Evolutionary conservation across 2,329 filamentous ascomycete species (phyloP), one percentile per base, ranked within the genome.

Genomic region (Huntiella bhutanensis): DNA sequence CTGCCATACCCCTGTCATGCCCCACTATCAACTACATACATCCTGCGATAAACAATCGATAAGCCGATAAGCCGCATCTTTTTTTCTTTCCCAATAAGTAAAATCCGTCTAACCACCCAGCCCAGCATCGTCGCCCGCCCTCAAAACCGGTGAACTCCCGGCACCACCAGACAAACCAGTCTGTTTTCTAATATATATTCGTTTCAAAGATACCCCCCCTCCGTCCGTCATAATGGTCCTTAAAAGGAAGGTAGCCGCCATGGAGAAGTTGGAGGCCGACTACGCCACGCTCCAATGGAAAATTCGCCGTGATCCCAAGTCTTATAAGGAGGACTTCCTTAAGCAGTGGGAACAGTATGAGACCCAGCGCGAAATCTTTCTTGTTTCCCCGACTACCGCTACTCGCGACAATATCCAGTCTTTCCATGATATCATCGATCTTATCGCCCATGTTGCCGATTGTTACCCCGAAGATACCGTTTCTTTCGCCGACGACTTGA

Each of bases 191-290:
- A 28, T 19, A 28, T 41, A 7, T 15, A 11, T 39, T 39, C 12
- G 37, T 15, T 39, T 39, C 8, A 16, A 12, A 32, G 40, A 41
- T 41, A 41, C 19, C 41, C 32, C 15, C 22, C n/a, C n/a, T n/a
- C 5, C 12, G 15, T n/a, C 4, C 4, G 34, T 44, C 44, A 62
- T 51, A 39, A 91, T 85, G 77, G 82, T 77, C 39, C 43, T 50
- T 50, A 94, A 94, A 65, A 74, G 86, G 61, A 92, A 91, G 66
- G 73, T 94, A 49, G 84, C 82, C 47, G 87, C 87, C 51, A 77
- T 95, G 62, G 87, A 95, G 65, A 95, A 95, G 71, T 77, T 94
- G 55, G 87, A 95, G 59, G 87, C 86, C 33, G 85, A 93, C 63
- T 68, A 92, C 56, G 78, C 85, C 52, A 91, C 81, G 63, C 67